Conservation (phyloP, 768 basidiomycete genomes). For the Coprinopsis strossmayeri region DNA sequence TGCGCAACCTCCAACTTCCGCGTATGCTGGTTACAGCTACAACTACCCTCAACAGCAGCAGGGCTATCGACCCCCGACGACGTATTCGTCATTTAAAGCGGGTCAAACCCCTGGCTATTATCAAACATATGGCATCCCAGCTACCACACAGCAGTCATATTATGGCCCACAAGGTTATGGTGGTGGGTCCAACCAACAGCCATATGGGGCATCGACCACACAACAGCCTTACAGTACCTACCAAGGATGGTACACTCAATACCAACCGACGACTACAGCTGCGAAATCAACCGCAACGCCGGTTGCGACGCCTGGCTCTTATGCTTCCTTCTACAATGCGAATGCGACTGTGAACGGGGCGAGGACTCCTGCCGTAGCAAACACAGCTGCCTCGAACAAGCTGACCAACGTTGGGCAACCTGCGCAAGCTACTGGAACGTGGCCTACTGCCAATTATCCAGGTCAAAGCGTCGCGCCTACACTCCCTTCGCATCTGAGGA, state of each 20-base stretch:
- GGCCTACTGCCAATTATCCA: constrained; percentile 8
- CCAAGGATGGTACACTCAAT: constrained; percentile 27
- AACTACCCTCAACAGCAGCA: constrained; percentile 26
- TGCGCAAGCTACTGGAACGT: constrained; percentile 10
- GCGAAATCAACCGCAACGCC: constrained; percentile 21
- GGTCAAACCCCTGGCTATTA: constrained; percentile 25
- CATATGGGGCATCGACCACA: constrained; percentile 23
- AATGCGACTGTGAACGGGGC: constrained; percentile 8
- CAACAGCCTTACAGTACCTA: constrained; percentile 31
- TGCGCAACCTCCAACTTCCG: constrained; percentile 19
- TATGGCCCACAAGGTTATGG: constrained; percentile 30
- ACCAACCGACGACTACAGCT: constrained; percentile 15
- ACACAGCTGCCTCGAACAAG: constrained; percentile 34
- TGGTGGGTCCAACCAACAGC: constrained; percentile 26
- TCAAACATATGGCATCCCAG: constrained; percentile 21
- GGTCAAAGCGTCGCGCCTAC: constrained; percentile 18
- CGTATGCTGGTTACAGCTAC: constrained; percentile 28
- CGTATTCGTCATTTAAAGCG: constrained; percentile 31
- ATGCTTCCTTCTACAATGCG: constrained; percentile 22
- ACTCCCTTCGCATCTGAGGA: constrained; percentile 27
- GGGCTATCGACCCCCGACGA: constrained; percentile 20
- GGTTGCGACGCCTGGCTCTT: constrained; percentile 22
- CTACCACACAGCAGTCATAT: constrained; percentile 25
- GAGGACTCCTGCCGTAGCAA: constrained; percentile 45
- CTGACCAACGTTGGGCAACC: constrained; percentile 5